Conservation (phyloP, 2,329 filamentous ascomycete species). For the Byssothecium circinans region DNA sequence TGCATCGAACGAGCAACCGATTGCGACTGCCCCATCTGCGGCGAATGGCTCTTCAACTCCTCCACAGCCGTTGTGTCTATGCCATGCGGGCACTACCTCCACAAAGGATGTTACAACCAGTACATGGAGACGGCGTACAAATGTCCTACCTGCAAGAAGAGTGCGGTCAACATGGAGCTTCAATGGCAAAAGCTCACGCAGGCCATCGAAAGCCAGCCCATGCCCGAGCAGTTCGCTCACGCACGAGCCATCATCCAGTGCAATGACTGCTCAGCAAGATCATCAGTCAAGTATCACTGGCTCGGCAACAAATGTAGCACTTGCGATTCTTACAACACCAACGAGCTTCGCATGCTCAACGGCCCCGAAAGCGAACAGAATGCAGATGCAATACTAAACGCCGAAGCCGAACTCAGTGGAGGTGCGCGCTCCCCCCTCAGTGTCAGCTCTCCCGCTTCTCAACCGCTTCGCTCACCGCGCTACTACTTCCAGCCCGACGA, state of each 20-base stretch:
- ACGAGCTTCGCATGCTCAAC: conserved; percentile 50
- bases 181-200: conserved; percentile 90
- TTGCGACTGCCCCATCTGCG: conserved; percentile 94
- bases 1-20: conserved; percentile 95
- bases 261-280: conserved; percentile 91
- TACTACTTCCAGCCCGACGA: conserved; percentile 44
- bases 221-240: conserved; percentile 80
- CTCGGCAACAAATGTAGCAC: conserved; percentile 82
- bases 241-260: conserved; percentile 84
- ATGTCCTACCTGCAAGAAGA: conserved; percentile 95
- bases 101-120: conserved; percentile 83
- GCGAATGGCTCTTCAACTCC: conserved; percentile 94
- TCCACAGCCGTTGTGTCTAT: conserved; percentile 88
- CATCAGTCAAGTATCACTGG: conserved; percentile 89
- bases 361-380: conserved; percentile 40
- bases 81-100: conserved; percentile 94
- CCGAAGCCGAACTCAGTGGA: conserved; percentile 24
- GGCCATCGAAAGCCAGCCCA: conserved; percentile 84
- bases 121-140: conserved; percentile 91
- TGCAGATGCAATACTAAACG: conserved; percentile 36
- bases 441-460: conserved; percentile 35
- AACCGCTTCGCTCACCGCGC: conserved; percentile 37
- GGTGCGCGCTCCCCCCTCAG: conserved; percentile 33
- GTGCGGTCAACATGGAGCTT: conserved; percentile 94
- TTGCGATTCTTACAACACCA: conserved; percentile 58